Evolutionary conservation across 2,329 filamentous ascomycete species (phyloP), one percentile per base, ranked within the genome.

Genomic region (Apiospora aurea): DNA sequence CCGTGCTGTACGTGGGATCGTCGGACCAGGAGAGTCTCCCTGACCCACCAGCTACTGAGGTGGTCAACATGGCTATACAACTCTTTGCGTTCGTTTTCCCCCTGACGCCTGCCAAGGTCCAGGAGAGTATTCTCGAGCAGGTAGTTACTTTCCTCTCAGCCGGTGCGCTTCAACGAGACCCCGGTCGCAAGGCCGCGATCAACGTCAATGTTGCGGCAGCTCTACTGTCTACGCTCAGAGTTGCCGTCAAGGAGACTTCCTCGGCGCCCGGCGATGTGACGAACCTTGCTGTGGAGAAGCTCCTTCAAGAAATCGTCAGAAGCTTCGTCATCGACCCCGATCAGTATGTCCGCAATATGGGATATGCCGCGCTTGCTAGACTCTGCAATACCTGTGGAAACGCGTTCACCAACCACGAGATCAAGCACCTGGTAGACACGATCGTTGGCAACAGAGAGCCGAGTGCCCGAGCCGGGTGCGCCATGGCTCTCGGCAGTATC

Each of bases 81-180:
- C 86, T 98, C 0, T 99, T 99, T 80, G 94, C 95, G 1, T 94
- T 97, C 70, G 93, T 94, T 51, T 91, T 99, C 72, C 95, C 96
- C 2, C 85, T 98, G 13, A 97, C 97, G 66, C 93, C 94, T 0
- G 88, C 94, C 4, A 97, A 96, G 78, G 94, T 99, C 2, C 96
- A 99, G 78, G 96, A 99, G 81, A 98, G 96, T 79, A 94, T 97
- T 67, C 85, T 99, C 13, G 96, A 99, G 81, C 96, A 99, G 79
- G 92, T 98, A 67, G 92, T 94, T 21, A 96, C 94, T 0, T 97
- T 97, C 78, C 86, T 96, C n/a, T 93, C 94, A 0, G 93, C 95
- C 1, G 90, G 91, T 0, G 90, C 89, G 69, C 85, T 98, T 29
- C 93, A 96, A 76, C 90, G 96, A 74, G 96, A 98, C 77, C 92